Evolutionary conservation across 768 basidiomycete species (phyloP).

Genomic region (Lactarius sanguifluus): DNA sequence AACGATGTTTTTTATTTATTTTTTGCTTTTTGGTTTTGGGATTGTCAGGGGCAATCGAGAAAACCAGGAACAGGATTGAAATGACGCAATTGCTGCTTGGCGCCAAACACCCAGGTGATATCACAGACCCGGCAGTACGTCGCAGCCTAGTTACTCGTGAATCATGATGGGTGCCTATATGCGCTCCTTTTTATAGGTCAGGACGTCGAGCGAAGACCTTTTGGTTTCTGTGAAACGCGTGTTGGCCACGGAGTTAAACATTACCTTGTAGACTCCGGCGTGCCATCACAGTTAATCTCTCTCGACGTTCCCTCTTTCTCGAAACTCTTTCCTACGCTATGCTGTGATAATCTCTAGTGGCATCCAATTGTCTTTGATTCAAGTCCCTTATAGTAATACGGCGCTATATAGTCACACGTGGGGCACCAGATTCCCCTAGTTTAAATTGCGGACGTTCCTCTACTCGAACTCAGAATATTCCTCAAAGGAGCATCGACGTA

Average conservation of each 20-base stretch:
- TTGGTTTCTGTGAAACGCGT: neutral
- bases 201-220: neutral
- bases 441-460: constrained; percentile 16
- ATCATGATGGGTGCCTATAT: neutral
- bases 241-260: constrained; percentile 1
- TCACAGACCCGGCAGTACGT: neutral
- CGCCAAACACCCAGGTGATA: neutral
- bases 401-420: neutral
- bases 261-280: neutral
- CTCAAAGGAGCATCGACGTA: too few relatives aligned
- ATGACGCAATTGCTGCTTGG: neutral
- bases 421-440: neutral
- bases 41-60: neutral
- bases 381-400: neutral
- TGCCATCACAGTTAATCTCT: neutral
- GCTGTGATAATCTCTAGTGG: neutral
- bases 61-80: neutral
- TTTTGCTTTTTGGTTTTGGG: too few relatives aligned
- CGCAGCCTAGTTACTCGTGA: neutral
- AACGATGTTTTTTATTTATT: too few relatives aligned
- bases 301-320: neutral
- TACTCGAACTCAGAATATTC: constrained; percentile 4
- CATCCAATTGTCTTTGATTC: neutral
- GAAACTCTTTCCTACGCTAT: neutral
- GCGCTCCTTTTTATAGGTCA: neutral